A percentile compares a stretch with the other conserved stretches of the same genome.
Evolutionary conservation across 1,284 basidiomycete species (phyloP).

Genomic region (Volvariella surrecta): DNA sequence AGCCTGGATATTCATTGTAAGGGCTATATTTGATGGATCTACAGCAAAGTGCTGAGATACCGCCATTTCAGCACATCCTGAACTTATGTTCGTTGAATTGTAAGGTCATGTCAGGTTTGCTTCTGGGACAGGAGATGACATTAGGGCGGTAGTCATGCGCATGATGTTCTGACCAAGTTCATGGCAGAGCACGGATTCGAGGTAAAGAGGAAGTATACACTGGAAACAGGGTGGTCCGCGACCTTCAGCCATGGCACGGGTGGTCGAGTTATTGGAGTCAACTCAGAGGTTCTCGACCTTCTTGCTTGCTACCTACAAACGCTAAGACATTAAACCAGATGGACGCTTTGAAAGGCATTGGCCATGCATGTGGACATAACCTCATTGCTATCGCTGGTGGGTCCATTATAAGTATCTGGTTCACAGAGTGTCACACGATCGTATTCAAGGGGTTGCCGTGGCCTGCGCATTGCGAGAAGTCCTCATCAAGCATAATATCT

Average conservation of each 20-base stretch:
- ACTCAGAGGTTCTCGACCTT: conserved; percentile 17
- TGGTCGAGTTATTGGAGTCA: conserved; percentile 62
- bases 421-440: neutral
- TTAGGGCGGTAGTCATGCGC: conserved; percentile 37
- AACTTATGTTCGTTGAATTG: conserved; percentile 48
- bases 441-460: conserved; percentile 47
- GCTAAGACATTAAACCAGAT: conserved; percentile 27
- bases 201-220: conserved; percentile 52
- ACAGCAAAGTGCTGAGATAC: neutral
- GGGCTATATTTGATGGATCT: conserved; percentile 8
- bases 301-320: too few species aligned
- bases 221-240: conserved; percentile 76
- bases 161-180: conserved; percentile 45
- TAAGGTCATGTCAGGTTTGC: conserved; percentile 18
- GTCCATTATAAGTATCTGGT: neutral
- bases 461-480: conserved; percentile 66
- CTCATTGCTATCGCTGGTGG: conserved; percentile 68
- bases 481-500: conserved; percentile 52
- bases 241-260: conserved; percentile 52
- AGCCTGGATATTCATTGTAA: conserved; percentile 54
- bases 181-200: conserved; percentile 53
- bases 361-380: conserved; percentile 81
- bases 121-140: neutral
- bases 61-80: conserved; percentile 38
- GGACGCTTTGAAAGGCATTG: conserved; percentile 35